Percentiles rank a stretch among this genome's conserved stretches.
Conservation (phyloP, 306 rosid genomes). For the Lagenaria siceraria region DNA sequence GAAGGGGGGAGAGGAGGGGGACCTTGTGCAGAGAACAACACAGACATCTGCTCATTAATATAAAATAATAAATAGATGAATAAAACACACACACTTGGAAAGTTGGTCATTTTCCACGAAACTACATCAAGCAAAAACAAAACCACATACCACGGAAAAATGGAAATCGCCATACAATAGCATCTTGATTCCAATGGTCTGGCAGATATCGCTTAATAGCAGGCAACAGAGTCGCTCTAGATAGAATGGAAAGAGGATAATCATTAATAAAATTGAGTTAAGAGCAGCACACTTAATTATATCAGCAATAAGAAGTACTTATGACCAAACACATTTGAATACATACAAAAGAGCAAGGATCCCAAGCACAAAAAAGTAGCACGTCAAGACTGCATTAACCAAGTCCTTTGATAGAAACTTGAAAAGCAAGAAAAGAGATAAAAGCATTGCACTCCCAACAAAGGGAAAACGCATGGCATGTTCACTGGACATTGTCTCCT, state of each 20-base stretch:
- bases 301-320: neutral
- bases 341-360: constrained; percentile 94
- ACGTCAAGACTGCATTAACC: constrained; percentile 92
- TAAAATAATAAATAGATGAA: neutral
- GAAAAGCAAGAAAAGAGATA: constrained; percentile 88
- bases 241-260: constrained; percentile 14
- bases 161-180: constrained; percentile 67
- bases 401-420: constrained; percentile 96
- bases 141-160: constrained; percentile 70
- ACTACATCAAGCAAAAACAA: neutral
- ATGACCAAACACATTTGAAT: constrained; percentile 1
- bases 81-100: neutral
- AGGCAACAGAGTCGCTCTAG: constrained; percentile 89
- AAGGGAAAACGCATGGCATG: constrained; percentile 99
- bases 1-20: neutral
- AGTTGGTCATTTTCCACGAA: neutral
- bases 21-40: neutral
- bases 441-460: constrained; percentile 98
- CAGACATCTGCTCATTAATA: neutral
- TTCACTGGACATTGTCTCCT: constrained; percentile 99
- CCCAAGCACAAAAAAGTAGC: constrained; percentile 94
- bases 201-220: constrained; percentile 73
- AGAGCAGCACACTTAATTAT: neutral
- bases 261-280: neutral
- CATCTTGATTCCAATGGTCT: constrained; percentile 56